Evolutionary conservation across 1,284 basidiomycete species (phyloP).

Genomic region (Mrakiaceae sp.): DNA sequence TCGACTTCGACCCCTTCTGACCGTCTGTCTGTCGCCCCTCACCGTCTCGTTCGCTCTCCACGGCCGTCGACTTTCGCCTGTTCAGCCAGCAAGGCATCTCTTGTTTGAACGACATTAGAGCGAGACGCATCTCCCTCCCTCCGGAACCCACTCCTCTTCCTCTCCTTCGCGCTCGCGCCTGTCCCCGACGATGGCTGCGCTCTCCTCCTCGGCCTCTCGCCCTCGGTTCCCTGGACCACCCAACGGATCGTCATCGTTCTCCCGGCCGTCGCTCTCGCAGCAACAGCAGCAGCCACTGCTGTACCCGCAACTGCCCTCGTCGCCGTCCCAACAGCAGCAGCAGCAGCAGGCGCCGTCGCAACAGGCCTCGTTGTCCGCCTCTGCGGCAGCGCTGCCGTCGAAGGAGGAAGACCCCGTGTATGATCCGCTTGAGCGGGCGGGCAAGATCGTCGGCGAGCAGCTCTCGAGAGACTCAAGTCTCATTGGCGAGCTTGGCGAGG

Average conservation of each 20-base stretch:
- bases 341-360: neutral
- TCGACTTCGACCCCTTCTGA: no score
- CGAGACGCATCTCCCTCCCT: no score
- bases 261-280: neutral
- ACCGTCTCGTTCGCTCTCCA: no score
- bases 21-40: no score
- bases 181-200: slow-evolving; percentile 67
- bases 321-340: neutral
- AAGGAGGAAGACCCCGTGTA: slow-evolving; percentile 6
- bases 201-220: slow-evolving; percentile 39
- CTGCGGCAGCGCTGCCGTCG: neutral
- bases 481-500: slow-evolving; percentile 13
- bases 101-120: no score
- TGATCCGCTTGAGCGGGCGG: slow-evolving; percentile 11
- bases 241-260: no score
- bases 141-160: no score
- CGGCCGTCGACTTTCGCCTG: no score
- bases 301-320: neutral
- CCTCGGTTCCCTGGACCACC: no score
- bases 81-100: no score
- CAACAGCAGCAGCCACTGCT: neutral
- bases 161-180: slow-evolving; percentile 28
- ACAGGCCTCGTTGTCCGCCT: neutral
- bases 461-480: slow-evolving; percentile 4
- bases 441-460: slow-evolving; percentile 10